phyloP scores from a whole-genome alignment of 2,329 filamentous ascomycete genomes.

The Rugonectria rugulosa region DNA sequence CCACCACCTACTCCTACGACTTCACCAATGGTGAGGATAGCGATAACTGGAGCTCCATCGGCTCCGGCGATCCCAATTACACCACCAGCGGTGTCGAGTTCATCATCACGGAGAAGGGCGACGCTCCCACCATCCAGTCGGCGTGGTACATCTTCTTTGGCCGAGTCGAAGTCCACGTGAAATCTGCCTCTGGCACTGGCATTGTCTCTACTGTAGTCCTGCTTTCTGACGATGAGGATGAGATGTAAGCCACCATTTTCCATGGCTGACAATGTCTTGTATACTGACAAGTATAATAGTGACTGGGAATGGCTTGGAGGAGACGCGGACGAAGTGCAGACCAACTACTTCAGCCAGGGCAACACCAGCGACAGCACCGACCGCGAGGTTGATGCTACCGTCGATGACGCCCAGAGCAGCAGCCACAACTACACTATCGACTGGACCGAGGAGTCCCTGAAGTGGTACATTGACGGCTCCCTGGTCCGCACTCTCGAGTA shows the following conservation, averaged over 20 bases:
- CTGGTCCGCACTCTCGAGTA: constrained; percentile 64
- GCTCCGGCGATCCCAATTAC: constrained; percentile 30
- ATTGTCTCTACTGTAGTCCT: constrained; percentile 81
- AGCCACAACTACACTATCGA: constrained; percentile 72
- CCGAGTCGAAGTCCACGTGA: constrained; percentile 72
- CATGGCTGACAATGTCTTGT: not conserved
- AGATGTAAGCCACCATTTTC: constrained; percentile 23
- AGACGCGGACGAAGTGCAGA: constrained; percentile 76
- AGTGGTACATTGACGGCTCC: constrained; percentile 69
- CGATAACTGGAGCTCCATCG: constrained; percentile 28
- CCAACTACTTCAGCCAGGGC: constrained; percentile 83
- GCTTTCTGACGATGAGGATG: constrained; percentile 76
- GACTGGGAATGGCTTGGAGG: constrained; percentile 89
- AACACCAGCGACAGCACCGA: constrained; percentile 72
- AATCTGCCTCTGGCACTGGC: constrained; percentile 74
- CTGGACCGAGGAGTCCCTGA: constrained; percentile 69
- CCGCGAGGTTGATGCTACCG: constrained; percentile 67
- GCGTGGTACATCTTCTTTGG: constrained; percentile 89
- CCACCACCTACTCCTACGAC: constrained; percentile 30
- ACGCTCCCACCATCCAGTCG: constrained; percentile 68
- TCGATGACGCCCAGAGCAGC: constrained; percentile 61
- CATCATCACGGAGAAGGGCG: constrained; percentile 65
- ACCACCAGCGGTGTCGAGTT: constrained; percentile 35
- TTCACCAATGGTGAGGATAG: constrained; percentile 31
- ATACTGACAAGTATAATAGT: constrained; percentile 7